A percentile compares a stretch with the other conserved stretches of the same genome.
phyloP scores from a whole-genome alignment of 163 green algal genomes.

The Picocystis sp. region DNA sequence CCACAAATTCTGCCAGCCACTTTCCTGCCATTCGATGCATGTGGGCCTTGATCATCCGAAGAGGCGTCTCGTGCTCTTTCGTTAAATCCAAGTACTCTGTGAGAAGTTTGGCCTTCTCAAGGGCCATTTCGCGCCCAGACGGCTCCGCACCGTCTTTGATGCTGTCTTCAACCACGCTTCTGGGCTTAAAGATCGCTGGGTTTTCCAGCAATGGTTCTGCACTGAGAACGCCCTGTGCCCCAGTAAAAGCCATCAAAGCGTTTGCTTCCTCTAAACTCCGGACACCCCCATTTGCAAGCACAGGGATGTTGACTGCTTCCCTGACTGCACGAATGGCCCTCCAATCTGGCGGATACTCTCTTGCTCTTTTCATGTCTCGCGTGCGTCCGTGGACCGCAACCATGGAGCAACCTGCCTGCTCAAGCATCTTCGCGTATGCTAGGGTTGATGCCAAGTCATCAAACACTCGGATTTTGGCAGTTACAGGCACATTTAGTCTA shows the following conservation, averaged over 20 bases:
- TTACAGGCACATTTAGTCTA: constrained; percentile 53
- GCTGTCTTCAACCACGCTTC: too few relatives aligned
- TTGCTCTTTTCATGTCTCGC: constrained; percentile 69
- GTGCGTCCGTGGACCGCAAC: constrained; percentile 87
- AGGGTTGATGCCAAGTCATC: constrained; percentile 60
- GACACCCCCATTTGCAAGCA: constrained; percentile 94
- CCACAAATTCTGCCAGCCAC: constrained; percentile 64
- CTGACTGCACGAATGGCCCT: constrained; percentile 52
- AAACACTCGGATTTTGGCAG: constrained; percentile 91
- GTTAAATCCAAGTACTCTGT: constrained; percentile 53
- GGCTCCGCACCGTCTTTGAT: too few relatives aligned
- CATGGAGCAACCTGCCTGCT: constrained; percentile 64
- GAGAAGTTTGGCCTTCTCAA: constrained; percentile 23
- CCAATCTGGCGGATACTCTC: constrained; percentile 5
- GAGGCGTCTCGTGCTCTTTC: constrained; percentile 39
- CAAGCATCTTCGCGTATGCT: constrained; percentile 77
- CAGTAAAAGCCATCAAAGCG: constrained; percentile 60
- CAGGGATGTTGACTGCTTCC: constrained; percentile 68
- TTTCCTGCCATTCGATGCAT: constrained; percentile 64
- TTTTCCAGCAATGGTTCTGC: constrained; percentile 83
- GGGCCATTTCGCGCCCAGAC: neutral
- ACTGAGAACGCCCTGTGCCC: constrained; percentile 64
- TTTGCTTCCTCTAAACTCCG: constrained; percentile 35
- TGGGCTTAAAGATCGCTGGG: constrained; percentile 61
- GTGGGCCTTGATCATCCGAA: constrained; percentile 79